Evolutionary conservation across 2,329 filamentous ascomycete species (phyloP).

Genomic region (Pseudogymnoascus sp.): DNA sequence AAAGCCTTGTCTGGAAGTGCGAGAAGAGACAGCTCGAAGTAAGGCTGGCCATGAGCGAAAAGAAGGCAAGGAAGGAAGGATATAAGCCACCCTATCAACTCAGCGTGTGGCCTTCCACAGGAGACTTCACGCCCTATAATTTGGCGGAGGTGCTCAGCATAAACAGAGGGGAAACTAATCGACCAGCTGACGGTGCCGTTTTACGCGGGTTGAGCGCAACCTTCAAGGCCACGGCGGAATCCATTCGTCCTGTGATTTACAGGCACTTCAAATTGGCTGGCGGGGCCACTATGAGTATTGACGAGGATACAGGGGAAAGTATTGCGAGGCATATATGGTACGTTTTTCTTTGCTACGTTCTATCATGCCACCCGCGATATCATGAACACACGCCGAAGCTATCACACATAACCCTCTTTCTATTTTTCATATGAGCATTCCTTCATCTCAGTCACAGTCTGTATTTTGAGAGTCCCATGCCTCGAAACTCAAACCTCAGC

Average conservation of each 20-base stretch:
- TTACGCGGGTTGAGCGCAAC: neutral
- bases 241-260: neutral
- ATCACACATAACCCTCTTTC: neutral
- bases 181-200: slow-evolving; percentile 5
- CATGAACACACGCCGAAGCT: neutral
- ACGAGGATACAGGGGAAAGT: slow-evolving; percentile 65
- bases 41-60: neutral
- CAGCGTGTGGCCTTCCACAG: slow-evolving; percentile 3
- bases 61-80: neutral
- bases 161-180: slow-evolving; percentile 3
- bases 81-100: neutral
- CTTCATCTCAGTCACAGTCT: neutral
- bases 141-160: neutral
- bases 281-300: slow-evolving; percentile 35
- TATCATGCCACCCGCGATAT: neutral
- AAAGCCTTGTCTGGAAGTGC: slow-evolving; percentile 1
- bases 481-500: neutral
- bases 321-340: slow-evolving; percentile 66
- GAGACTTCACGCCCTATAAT: slow-evolving; percentile 15
- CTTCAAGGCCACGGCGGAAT: neutral
- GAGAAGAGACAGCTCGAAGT: neutral
- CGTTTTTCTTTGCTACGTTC: slow-evolving; percentile 4
- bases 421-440: neutral
- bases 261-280: neutral
- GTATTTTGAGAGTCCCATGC: neutral